Base-by-base conservation (phyloP, 805 yeast species). In the Komagataella kurtzmanii region DNA sequence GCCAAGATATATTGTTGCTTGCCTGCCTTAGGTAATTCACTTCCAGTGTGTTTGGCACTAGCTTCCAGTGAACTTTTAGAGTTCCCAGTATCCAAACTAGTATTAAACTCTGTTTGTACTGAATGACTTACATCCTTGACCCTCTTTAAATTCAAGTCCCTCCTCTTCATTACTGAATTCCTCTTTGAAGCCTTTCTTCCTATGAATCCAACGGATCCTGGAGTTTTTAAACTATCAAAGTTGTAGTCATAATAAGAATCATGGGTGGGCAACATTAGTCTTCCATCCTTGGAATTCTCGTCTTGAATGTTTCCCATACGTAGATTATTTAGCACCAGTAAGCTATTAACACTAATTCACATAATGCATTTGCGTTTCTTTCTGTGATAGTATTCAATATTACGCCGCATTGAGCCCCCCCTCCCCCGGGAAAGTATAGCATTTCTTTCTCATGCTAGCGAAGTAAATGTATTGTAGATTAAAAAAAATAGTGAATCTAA, bases 1-100 rank as follows among this genome's bases (percentile, higher is more conserved):
- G 60, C 64, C 44, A 57, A 55, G 45, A 59, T 55, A 49, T 51
- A 55, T 17, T 30, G 40, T 14, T 30, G 40, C 8, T 14, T 30
- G 14, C 40, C 10, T 10, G 40, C 8, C 14, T 14, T 30, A 8
- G 14, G 40, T 4, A 4, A 30, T 14, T 3, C 14, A 14, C 40
- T 30, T 8, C 14, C 14, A 30, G 14, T 30, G 2, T 30, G 40
- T 8, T 5, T 30, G 40, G 14, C 3, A 10, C 14, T 30, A 8
- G 12, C 40, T 14, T 30, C 14, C 10, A 14, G 40, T 30, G 40
- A 30, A 30, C n/a, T 10, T 8, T 14, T 30, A 14, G 40, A 30
- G 14, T 10, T 14, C 40, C 14, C 14, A 10, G 4, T 10, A 10
- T 30, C 14, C n/a, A 10, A 30, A 30, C 10, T 30, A 30, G 8